Percentiles rank a stretch among this genome's conserved stretches.
Conservation (phyloP, 2,329 filamentous ascomycete genomes). For the Venturiaceae sp. region DNA sequence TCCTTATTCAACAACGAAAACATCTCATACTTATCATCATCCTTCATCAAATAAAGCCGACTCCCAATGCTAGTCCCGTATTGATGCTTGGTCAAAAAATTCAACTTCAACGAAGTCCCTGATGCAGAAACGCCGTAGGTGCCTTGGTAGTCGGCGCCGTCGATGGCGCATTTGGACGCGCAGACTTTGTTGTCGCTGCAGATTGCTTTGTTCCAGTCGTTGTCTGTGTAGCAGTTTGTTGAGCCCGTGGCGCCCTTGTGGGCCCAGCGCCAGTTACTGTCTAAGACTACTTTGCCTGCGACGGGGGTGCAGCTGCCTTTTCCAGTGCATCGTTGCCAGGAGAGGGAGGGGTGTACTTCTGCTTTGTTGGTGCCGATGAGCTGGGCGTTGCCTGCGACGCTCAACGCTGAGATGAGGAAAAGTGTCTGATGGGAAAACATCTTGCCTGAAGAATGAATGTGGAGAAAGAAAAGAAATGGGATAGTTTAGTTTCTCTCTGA, state of each 20-base stretch:
- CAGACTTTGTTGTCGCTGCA: conserved; percentile 29
- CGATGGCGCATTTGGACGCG: conserved; percentile 30
- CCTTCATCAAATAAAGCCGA: conserved; percentile 32
- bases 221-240: conserved; percentile 37
- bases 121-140: conserved; percentile 41
- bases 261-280: conserved; percentile 42
- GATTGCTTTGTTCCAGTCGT: conserved; percentile 29
- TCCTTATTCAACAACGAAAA: conserved; percentile 31
- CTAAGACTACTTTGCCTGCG: conserved; percentile 27
- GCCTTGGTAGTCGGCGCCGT: conserved; percentile 30
- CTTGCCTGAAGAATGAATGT: too few species aligned
- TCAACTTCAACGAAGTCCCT: conserved; percentile 42
- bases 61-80: conserved; percentile 32
- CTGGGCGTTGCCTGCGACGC: conserved; percentile 29
- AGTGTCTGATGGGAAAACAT: not conserved
- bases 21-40: conserved; percentile 29
- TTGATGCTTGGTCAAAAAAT: conserved; percentile 45
- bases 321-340: conserved; percentile 28
- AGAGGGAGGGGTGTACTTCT: conserved; percentile 31
- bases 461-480: too few species aligned
- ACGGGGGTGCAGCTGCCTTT: conserved; percentile 28
- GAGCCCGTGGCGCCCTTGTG: conserved; percentile 34
- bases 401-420: not conserved
- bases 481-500: too few species aligned
- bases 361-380: conserved; percentile 29